Percentiles rank a stretch among this genome's conserved stretches.
phyloP scores from a whole-genome alignment of 148 eudicot genomes.

The Silene latifolia region DNA sequence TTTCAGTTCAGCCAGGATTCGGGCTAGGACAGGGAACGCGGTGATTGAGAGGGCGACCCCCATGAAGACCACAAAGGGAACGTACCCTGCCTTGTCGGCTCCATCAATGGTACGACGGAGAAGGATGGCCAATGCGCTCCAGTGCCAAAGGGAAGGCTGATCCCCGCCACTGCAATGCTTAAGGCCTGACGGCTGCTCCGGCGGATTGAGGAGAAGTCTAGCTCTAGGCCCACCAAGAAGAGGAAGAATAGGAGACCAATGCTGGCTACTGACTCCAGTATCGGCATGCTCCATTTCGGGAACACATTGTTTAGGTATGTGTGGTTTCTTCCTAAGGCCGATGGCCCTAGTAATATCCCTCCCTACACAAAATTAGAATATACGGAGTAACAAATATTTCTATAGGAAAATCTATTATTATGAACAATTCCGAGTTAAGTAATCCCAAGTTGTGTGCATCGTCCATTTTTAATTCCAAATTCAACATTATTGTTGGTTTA shows the following conservation, averaged over 20 bases:
- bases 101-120: constrained; percentile 23
- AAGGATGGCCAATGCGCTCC: constrained; percentile 36
- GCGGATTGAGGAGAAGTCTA: constrained; percentile 39
- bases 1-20: constrained; percentile 48
- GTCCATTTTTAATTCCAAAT: too few relatives aligned
- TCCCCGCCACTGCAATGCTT: constrained; percentile 39
- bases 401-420: too few relatives aligned
- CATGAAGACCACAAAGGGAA: constrained; percentile 43
- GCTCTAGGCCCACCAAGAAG: constrained; percentile 47
- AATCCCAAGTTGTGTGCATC: background rate
- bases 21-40: constrained; percentile 48
- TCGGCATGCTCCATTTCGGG: constrained; percentile 42
- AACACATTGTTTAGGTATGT: constrained; percentile 25
- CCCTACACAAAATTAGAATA: constrained; percentile 30
- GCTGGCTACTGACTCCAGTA: constrained; percentile 48
- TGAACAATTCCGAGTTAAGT: background rate
- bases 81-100: constrained; percentile 17
- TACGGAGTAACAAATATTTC: too few relatives aligned
- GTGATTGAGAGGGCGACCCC: constrained; percentile 53
- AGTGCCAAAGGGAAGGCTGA: constrained; percentile 36
- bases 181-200: constrained; percentile 35
- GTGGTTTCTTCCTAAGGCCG: constrained; percentile 41
- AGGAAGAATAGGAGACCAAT: constrained; percentile 50
- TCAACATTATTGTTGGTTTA: too few relatives aligned
- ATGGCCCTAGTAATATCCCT: constrained; percentile 54